Evolutionary conservation across 768 basidiomycete genomes (phyloP).

Genomic region (Rhodotorula paludigena): DNA sequence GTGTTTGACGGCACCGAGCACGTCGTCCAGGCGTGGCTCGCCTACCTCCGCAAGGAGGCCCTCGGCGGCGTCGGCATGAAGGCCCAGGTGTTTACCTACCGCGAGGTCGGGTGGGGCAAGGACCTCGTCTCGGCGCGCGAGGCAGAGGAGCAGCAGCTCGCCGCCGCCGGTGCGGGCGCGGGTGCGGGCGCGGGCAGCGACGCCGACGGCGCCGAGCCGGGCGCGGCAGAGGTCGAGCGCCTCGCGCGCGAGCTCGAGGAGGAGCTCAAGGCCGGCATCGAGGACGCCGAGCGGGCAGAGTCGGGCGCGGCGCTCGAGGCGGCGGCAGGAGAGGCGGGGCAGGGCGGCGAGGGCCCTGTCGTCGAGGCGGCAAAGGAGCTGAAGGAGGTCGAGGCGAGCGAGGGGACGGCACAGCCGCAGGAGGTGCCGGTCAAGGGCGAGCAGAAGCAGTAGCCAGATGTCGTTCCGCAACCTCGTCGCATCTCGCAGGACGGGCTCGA

Average conservation of each 20-base stretch:
- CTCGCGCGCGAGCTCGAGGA: constrained; percentile 10
- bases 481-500: too few species aligned
- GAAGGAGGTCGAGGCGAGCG: constrained; percentile 4
- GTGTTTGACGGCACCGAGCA: constrained; percentile 80
- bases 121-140: constrained; percentile 43
- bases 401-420: not conserved
- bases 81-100: constrained; percentile 68
- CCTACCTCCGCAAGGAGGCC: constrained; percentile 68
- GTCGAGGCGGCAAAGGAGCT: constrained; percentile 8
- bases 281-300: not conserved
- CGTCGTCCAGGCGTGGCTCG: constrained; percentile 72
- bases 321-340: not conserved
- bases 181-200: not conserved
- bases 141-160: not conserved
- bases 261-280: constrained; percentile 7
- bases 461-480: too few species aligned
- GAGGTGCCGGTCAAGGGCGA: constrained; percentile 8
- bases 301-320: not conserved
- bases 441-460: too few species aligned
- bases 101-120: constrained; percentile 56
- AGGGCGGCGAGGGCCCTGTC: not conserved
- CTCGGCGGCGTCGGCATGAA: constrained; percentile 84
- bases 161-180: not conserved
- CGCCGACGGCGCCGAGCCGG: not conserved
- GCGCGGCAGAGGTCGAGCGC: constrained; percentile 1